A percentile compares a stretch with the other conserved stretches of the same genome.
Conservation (phyloP, 148 eudicot genomes). For the Bassia scoparia region DNA sequence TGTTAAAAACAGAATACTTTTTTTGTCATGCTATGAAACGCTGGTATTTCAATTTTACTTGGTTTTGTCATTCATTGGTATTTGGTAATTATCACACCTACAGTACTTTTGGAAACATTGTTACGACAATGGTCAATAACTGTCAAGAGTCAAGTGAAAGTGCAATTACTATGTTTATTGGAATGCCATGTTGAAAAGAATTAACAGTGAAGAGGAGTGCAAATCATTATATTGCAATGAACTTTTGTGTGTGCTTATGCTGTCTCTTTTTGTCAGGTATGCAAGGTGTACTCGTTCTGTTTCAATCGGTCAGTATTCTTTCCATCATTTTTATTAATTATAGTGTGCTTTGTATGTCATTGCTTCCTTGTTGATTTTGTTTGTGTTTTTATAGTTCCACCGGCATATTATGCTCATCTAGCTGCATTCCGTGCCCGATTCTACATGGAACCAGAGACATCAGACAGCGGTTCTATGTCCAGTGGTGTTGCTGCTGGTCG, state of each 20-base stretch:
- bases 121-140: too few species aligned
- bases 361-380: not conserved
- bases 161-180: too few species aligned
- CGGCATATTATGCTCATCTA: conserved; percentile 75
- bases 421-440: conserved; percentile 78
- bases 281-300: conserved; percentile 85
- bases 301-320: conserved; percentile 49
- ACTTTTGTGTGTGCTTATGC: not conserved
- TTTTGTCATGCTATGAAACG: too few species aligned
- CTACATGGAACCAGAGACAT: conserved; percentile 68
- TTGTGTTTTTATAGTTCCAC: conserved; percentile 46
- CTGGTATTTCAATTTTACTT: too few species aligned
- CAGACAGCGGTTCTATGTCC: conserved; percentile 58
- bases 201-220: too few species aligned
- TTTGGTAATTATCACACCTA: too few species aligned
- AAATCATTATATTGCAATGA: not conserved
- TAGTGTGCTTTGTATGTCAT: not conserved
- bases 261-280: conserved; percentile 43
- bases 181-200: too few species aligned
- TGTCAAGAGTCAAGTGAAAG: too few species aligned
- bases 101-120: too few species aligned
- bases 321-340: not conserved
- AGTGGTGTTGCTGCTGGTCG: conserved; percentile 46
- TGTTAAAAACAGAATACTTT: too few species aligned
- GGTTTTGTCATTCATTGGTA: too few species aligned